A percentile compares a stretch with the other conserved stretches of the same genome.
Evolutionary conservation across 2,329 filamentous ascomycete species (phyloP).

Genomic region (Blastomyces percursus): DNA sequence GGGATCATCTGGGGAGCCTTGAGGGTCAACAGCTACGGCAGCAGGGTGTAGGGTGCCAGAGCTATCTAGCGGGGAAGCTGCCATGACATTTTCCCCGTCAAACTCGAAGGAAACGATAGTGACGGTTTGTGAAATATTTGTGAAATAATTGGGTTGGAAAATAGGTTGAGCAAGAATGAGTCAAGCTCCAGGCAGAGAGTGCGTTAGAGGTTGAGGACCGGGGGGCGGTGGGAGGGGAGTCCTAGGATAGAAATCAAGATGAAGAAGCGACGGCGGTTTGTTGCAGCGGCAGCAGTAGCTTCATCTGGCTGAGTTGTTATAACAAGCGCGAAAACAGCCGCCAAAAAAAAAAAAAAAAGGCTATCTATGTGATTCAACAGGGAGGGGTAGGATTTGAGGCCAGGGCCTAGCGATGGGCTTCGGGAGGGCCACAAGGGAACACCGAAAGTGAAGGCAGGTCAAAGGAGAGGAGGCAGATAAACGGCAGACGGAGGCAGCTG

Average conservation of each 20-base stretch:
- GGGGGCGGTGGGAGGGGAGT: neutral
- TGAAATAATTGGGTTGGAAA: neutral
- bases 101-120: constrained; percentile 1
- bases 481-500: neutral
- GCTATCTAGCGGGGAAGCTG: constrained; percentile 36
- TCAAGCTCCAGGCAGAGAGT: constrained; percentile 3
- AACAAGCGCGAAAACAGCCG: neutral
- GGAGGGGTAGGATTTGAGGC: neutral
- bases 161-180: constrained; percentile 3
- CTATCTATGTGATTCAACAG: neutral
- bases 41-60: constrained; percentile 31
- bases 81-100: constrained; percentile 34
- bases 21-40: constrained; percentile 19
- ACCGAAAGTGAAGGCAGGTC: neutral
- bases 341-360: neutral
- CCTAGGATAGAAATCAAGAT: neutral
- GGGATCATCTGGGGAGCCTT: constrained; percentile 23
- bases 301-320: neutral
- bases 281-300: neutral
- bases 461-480: neutral
- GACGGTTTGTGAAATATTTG: neutral
- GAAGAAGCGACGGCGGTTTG: neutral
- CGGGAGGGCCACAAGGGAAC: neutral
- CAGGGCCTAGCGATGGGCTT: neutral
- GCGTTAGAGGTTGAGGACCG: neutral